Base-by-base conservation (phyloP, 345 rosid genomes). In the Brassica cretica region DNA sequence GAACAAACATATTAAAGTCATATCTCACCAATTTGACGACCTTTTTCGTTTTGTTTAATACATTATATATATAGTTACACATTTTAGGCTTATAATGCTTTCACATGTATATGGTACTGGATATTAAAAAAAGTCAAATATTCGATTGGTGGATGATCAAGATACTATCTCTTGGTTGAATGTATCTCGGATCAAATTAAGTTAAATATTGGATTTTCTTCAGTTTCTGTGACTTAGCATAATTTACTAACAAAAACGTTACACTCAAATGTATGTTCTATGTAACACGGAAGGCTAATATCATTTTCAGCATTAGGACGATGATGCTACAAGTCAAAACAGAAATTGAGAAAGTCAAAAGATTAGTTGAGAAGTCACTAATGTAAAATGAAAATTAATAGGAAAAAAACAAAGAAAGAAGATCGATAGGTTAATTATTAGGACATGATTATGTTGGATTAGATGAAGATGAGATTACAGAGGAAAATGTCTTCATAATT, bases 1-100 rank as follows among this genome's bases (percentile, higher is more conserved):
- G 67, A 71, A 71, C 76, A 71, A 56, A 77, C 59, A 64, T 64
- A 64, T 37, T 77, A 64, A 77, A 71, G 72, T 71, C 70, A 62
- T 37, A 18, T 15, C 39, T 64, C 66, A 55, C 16, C 32, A 71
- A 39, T 66, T 35, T 53, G 30, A 64, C 15, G 71, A 70, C 76
- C 71, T 76, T 62, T 77, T n/a, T 46, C 53, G 5, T 5, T 32
- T 53, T 70, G 6, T 67, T 51, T 51, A 51, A 15, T 51, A 51
- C 56, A 14, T 18, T 51, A 51, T 1, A 51, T 1, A 51, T 2
- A 25, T 33, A 62, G 29, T 19, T 37, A 35, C 16, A 65, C 24
- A 24, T 8, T 24, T 18, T 8, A 25, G 19, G 10, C 46, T 71
- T 27, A 71, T 77, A 33, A 64, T 64, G 76, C 71, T 64, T 77